Base-by-base conservation (phyloP, 768 basidiomycete genomes). In the Lyophyllum decastes region DNA sequence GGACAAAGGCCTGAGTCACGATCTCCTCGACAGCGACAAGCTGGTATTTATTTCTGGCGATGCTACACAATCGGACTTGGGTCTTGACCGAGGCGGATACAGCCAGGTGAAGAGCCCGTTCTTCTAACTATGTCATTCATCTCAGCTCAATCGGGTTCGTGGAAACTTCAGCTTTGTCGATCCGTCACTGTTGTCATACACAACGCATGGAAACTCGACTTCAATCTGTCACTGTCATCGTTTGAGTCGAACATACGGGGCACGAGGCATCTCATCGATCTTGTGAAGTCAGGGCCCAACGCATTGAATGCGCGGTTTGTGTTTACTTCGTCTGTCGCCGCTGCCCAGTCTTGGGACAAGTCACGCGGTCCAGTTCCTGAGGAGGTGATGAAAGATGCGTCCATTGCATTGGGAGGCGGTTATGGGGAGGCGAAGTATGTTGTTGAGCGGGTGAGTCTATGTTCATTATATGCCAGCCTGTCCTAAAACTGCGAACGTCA, bases 181-280 rank as follows among this genome's bases (percentile, higher is more conserved):
- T 72, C 73, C 0, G 64, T 77, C 41, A 74, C 71, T 5, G 34
- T 72, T 35, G 66, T 78, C 49, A 72, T 78, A 24, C 77, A 78
- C 55, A 75, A 70, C 8, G 77, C 78, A 4, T 80, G 79, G 79
- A 68, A 64, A 21, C 66, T 75, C 25, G 67, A 73, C 57, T 74
- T 85, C 68, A 81, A 81, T 51, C 71, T 82, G 1, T 70, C 74
- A 10, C 66, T 84, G 35, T 69, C 74, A 1, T 82, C 81, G 4
- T 85, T 84, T 52, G 81, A 83, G 57, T 60, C 74, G 2, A 77
- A 81, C 60, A 70, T 85, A 35, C 68, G 64, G 14, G 78, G 79
- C 25, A 79, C 76, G 2, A 72, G 79, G 27, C 76, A 78, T 63
- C 70, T 84, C n/a, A 67, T 83, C 49, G 75, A 80, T 44, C 67